Base-by-base conservation (phyloP, 306 rosid species). In the Erythrophleum fordii region DNA sequence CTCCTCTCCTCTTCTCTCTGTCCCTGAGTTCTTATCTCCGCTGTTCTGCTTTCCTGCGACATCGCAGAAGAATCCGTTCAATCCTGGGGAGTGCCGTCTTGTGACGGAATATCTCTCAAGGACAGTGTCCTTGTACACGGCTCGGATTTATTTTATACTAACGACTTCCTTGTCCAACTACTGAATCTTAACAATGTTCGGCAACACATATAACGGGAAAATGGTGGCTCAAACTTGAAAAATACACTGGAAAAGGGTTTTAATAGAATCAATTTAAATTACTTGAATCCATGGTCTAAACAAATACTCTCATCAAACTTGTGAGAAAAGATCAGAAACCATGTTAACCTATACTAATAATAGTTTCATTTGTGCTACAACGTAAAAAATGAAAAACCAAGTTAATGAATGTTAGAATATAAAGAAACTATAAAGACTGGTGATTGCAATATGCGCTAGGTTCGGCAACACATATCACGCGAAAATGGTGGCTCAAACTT, bases 231-330 rank as follows among this genome's bases (percentile, higher is more conserved):
- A 18, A 73, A 26, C 28, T 76, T 78, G 22, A 26, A 61, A 45
- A 79, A 67, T 18, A 28, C 66, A 31, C 18, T 60, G 44, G 42
- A n/a, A 28, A 81, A 68, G 83, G 70, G 41, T 71, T 79, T 81
- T 48, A 52, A 42, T 37, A 14, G 41, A 31, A 74, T 80, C 20
- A 65, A 81, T 23, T 71, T 48, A 72, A 78, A 78, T 59, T 72
- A 83, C 83, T 80, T 87, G 70, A 79, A 68, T 58, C 48, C 49
- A 72, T 77, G 71, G 81, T 75, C 77, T 82, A 84, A 81, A 76
- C 61, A 85, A 80, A 80, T 58, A 44, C 85, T 59, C 69, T 84
- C 88, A 77, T 90, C 87, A 84, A 88, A 81, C 84, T 79, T 87
- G 89, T 89, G 91, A 89, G 56, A 77, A 77, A 35, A 45, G 35